These are phyloP conservation scores for Plasmodium reichenowi DNA, from an alignment of 169 alveolate genomes.

Conservation along the genomic window DNA sequence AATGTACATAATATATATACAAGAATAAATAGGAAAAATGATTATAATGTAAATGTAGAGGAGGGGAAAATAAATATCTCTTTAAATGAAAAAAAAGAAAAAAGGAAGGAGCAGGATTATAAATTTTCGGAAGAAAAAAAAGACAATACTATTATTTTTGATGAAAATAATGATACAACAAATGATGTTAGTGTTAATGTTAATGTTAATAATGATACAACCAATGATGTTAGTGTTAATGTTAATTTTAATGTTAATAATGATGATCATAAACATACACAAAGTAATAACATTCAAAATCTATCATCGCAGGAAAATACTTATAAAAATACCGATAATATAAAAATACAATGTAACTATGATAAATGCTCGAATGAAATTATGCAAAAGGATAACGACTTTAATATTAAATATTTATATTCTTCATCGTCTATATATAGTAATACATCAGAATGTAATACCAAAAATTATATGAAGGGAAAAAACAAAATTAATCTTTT, in stretches of 20 bases:
- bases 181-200: background rate
- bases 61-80: background rate
- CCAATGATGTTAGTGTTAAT: background rate
- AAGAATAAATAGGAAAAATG: background rate
- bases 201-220: background rate
- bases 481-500: background rate
- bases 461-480: background rate
- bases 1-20: too few relatives aligned
- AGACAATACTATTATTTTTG: background rate
- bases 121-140: background rate
- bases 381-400: background rate
- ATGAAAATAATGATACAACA: too few relatives aligned
- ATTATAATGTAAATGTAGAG: background rate
- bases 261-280: background rate
- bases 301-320: too few relatives aligned
- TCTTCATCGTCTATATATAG: background rate
- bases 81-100: background rate
- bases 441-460: background rate
- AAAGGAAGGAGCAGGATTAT: background rate
- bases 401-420: background rate
- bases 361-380: background rate
- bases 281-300: background rate
- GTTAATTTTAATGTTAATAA: background rate
- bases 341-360: too few relatives aligned
- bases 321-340: too few relatives aligned